Base-by-base conservation (phyloP, 2,329 filamentous ascomycete species). In the Chaetomium sp. region DNA sequence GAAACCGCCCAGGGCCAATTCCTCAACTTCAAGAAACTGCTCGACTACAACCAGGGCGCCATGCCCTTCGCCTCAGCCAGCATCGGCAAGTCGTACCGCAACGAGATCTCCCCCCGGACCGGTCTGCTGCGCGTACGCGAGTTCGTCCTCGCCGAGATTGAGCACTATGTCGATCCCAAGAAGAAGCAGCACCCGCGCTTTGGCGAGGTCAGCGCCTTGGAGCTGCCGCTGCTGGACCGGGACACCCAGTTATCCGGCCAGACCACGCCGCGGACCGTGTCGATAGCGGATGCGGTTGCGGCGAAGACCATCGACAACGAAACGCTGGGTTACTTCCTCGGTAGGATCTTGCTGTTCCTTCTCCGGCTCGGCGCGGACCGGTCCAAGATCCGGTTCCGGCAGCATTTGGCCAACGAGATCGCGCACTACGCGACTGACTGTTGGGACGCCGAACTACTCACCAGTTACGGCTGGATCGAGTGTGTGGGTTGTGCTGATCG, bases 261-360 rank as follows among this genome's bases (percentile, higher is more conserved):
- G 68, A 86, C 81, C 9, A 71, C 77, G 27, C 72, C 79, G 9
- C 74, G 76, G 59, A 75, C 72, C 44, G 79, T 82, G 67, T 76
- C 79, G 35, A 82, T 87, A 60, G 82, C 81, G 59, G 75, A 85
- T 63, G 84, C 84, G 5, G 84, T 87, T 37, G 72, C 79, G 62
- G 76, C 72, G 46, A 78, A 78, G 46, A 69, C 85, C 32, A 81
- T 87, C 11, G 82, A 87, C 66, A 87, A 87, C 68, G 83, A 87
- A 72, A 87, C 84, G 0, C 60, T 45, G 34, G 52, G 52, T 12
- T 54, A 54, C 35, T 54, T 54, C 6, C 34, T 54, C 8, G 52
- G 52, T 5, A 7, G 52, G 38, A 7, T 49, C 27, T 14, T 54
- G 45, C 4, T 54, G 4, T 51, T 50, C 8, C 47, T 51, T 9